Evolutionary conservation across 805 yeast genomes (phyloP), one percentile per base, ranked within the genome.

Genomic region (Saccharomyces eubayanus): DNA sequence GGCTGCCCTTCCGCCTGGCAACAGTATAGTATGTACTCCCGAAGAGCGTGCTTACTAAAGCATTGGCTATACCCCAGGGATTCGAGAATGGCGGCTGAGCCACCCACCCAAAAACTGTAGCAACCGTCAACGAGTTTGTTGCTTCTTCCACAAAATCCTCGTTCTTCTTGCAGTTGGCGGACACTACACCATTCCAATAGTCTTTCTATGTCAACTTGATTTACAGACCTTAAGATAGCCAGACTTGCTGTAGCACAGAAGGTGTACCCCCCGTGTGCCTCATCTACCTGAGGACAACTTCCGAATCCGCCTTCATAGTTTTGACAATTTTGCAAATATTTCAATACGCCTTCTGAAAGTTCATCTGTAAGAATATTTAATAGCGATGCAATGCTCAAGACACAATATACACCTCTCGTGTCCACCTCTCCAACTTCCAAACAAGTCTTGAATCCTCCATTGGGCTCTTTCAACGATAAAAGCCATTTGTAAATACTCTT

Each of bases 211-310:
- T 88, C 72, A 1, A 80, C 67, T 21, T 68, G 57, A 50, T 72
- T 68, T 1, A 78, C 74, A 28, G 72, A 62, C 6, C 76, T 75
- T 29, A 82, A 64, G 28, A 76, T 75, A 56, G 76, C 78, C 54
- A 81, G 72, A 50, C 82, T 79, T 47, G 85, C 95, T 47, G 87
- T 73, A 0, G 92, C 96, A 73, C 99, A 94, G 68, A 81, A 94
- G 0, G 98, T 82, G 67, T 94, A 95, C 0, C 99, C 99, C 1
- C 97, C 99, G 66, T 94, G 99, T 0, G 98, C 97, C 69, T 94
- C 99, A 55, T 81, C 85, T 5, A 78, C 75, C 20, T 67, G 67
- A 0, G 96, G 94, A 21, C 76, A 75, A 1, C 96, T 96, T 1
- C 91, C 89, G 71, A 92, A 87, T 0, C 99, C 99, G 27, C 99